These are phyloP conservation scores for Peronospora tabacina DNA, from an alignment of 352 stramenopile species.

Conservation along the genomic window DNA sequence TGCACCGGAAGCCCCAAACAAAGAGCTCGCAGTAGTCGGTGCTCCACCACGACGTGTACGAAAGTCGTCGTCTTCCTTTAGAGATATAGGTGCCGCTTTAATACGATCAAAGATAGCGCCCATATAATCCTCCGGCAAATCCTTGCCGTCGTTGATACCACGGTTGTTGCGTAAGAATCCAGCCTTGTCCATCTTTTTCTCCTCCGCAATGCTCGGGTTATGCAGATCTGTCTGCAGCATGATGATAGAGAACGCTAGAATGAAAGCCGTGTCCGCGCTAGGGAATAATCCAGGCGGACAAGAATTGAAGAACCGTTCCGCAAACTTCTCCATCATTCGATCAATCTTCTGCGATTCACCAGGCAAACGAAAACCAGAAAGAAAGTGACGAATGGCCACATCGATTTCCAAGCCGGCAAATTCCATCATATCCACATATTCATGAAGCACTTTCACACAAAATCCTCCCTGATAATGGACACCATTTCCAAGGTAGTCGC, in stretches of 20 bases:
- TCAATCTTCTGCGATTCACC: conserved; percentile 99
- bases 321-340: conserved; percentile 99
- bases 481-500: conserved; percentile 96
- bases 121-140: conserved; percentile 92
- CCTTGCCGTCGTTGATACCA: conserved; percentile 93
- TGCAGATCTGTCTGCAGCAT: conserved; percentile 94
- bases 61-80: conserved; percentile 95
- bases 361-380: conserved; percentile 96
- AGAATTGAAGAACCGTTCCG: conserved; percentile 84
- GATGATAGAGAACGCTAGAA: conserved; percentile 93
- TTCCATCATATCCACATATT: conserved; percentile 95
- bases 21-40: conserved; percentile 28
- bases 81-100: conserved; percentile 90
- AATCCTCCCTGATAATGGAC: conserved; percentile 92
- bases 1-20: conserved; percentile 60
- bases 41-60: conserved; percentile 28
- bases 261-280: conserved; percentile 96
- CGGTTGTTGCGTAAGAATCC: conserved; percentile 96
- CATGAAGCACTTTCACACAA: conserved; percentile 90
- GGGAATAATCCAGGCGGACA: conserved; percentile 84
- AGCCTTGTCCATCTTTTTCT: conserved; percentile 96
- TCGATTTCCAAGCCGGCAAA: conserved; percentile 94
- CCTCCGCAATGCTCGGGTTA: conserved; percentile 96
- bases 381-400: conserved; percentile 95
- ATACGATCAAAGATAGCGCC: conserved; percentile 94